These are phyloP conservation scores for Cinnamomum micranthum DNA, from an alignment of 164 flowering plant genomes.

Conservation along the genomic window DNA sequence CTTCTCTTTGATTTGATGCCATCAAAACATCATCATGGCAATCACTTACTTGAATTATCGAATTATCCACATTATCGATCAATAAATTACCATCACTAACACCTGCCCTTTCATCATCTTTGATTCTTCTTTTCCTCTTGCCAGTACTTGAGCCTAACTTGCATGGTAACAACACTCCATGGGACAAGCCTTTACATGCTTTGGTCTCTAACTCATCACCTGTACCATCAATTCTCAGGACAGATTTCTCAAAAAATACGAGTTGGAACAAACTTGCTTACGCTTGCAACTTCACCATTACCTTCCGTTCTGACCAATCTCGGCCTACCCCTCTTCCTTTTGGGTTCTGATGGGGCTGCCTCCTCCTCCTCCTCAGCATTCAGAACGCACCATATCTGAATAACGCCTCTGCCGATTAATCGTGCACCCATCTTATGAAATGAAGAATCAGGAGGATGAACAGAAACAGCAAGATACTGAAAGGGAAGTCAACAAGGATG, in stretches of 20 bases:
- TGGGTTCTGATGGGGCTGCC: conserved; percentile 32
- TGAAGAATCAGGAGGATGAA: conserved; percentile 93
- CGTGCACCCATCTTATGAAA: conserved; percentile 81
- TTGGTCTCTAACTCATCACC: conserved; percentile 4
- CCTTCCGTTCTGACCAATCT: conserved; percentile 18
- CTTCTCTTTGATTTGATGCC: conserved; percentile 2
- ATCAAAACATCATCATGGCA: conserved; percentile 13
- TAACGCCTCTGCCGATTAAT: conserved; percentile 72
- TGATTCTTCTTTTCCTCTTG: conserved; percentile 15
- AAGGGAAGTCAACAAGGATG: conserved; percentile 3
- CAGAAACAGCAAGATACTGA: conserved; percentile 93
- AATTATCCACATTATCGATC: conserved; percentile 10
- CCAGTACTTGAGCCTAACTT: conserved; percentile 14
- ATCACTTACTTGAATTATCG: conserved; percentile 6
- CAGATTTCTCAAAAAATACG: conserved; percentile 23
- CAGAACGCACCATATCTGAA: conserved; percentile 90
- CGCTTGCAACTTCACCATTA: neutral
- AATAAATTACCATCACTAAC: conserved; percentile 8
- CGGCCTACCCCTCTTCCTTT: conserved; percentile 59
- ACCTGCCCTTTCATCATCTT: conserved; percentile 11
- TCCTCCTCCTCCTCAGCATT: conserved; percentile 30
- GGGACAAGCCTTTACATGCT: conserved; percentile 8
- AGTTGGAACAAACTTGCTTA: conserved; percentile 16
- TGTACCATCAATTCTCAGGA: neutral
- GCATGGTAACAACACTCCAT: conserved; percentile 10